Evolutionary conservation across 2,329 filamentous ascomycete species (phyloP), one percentile per base, ranked within the genome.

Genomic region (Lachnum nothofagi): DNA sequence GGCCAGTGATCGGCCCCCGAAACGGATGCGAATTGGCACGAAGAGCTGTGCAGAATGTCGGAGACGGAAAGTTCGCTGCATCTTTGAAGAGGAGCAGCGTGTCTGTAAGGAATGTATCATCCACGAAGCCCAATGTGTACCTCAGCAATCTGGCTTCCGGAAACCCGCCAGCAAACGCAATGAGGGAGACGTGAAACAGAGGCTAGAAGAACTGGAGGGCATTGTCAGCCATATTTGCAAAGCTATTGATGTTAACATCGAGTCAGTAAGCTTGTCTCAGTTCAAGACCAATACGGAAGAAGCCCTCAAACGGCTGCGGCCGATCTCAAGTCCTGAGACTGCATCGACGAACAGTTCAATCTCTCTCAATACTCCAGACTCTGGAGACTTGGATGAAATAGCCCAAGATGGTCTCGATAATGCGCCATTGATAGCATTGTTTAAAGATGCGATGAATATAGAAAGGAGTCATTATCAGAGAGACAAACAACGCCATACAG

Each of bases 61-160:
- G 34, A 69, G 73, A 31, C 70, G 74, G 43, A 77, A 76, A 61
- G 72, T 75, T 23, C 67, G 69, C 44, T 77, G 74, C 60, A 69
- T 72, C 44, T 73, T 67, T 48, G 62, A 63, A 22, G 51, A 63
- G n/a, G 66, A 67, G 31, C 68, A 65, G 42, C 40, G 45, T 17
- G 60, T 67, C 44, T 76, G 72, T 58, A 68, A 67, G 24, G 70
- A 69, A 55, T 77, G 74, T 61, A 67, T 66, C 42, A 61, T 69
- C 27, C 70, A 74, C 45, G 69, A 67, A 3, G 69, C 68, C 24
- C 58, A 62, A 40, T 77, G 74, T 60, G 65, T 71, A 33, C 65
- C 73, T 43, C 74, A 77, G 63, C 66, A 60, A 58, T 64, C 54
- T 10, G 34, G 22, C 42, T 44, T n/a, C 31, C 41, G 17, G 50